These are phyloP conservation scores for Tuber indicum DNA, from an alignment of 495 filamentous ascomycete species.

Conservation along the genomic window DNA sequence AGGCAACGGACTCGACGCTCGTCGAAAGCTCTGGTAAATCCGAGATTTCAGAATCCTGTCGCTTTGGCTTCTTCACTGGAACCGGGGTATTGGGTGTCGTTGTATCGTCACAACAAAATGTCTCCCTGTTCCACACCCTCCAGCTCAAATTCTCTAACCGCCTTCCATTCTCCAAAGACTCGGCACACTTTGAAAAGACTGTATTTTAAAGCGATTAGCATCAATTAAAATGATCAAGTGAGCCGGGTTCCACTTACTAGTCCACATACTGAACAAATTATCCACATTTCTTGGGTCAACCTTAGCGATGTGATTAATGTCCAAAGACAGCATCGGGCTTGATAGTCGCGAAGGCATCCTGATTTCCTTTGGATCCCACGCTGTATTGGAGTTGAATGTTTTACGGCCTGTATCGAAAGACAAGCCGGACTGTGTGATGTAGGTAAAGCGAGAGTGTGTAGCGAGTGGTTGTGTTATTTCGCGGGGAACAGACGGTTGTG, in stretches of 20 bases:
- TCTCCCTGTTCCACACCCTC: slow-evolving; percentile 93
- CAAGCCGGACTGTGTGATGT: slow-evolving; percentile 13
- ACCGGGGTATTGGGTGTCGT: slow-evolving; percentile 46
- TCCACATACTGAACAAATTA: slow-evolving; percentile 96
- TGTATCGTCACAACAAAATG: slow-evolving; percentile 74
- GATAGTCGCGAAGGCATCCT: slow-evolving; percentile 58
- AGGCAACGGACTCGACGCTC: slow-evolving; percentile 77
- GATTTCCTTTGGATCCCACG: not conserved
- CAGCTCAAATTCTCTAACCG: slow-evolving; percentile 92
- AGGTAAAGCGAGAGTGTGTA: slow-evolving; percentile 2
- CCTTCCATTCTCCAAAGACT: slow-evolving; percentile 87
- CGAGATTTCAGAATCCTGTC: slow-evolving; percentile 34
- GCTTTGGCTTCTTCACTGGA: slow-evolving; percentile 43
- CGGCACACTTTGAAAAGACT: slow-evolving; percentile 95
- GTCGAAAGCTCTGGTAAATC: slow-evolving; percentile 83
- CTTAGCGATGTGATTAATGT: slow-evolving; percentile 81
- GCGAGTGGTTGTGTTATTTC: not conserved
- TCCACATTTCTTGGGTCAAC: slow-evolving; percentile 88
- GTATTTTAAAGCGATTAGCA: slow-evolving; percentile 32
- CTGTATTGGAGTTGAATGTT: not conserved
- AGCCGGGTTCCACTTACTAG: slow-evolving; percentile 58
- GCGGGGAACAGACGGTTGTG: not conserved
- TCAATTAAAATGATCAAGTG: slow-evolving; percentile 18
- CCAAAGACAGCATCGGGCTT: slow-evolving; percentile 70
- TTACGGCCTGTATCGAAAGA: slow-evolving; percentile 23